phyloP scores from a whole-genome alignment of 257 asterid genomes.

The Solanum lycopersicoides region DNA sequence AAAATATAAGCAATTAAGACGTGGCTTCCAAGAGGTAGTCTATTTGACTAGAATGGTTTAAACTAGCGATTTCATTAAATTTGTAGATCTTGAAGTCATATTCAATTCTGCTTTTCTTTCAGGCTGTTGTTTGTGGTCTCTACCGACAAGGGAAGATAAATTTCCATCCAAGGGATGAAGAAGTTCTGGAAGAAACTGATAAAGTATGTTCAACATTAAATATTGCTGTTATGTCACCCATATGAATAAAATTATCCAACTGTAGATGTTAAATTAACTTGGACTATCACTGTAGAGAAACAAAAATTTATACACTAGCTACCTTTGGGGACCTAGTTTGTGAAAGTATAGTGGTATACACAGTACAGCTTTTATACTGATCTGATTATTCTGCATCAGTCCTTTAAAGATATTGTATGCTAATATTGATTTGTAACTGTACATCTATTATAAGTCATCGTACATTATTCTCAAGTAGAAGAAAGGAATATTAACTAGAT shows the following conservation, averaged over 20 bases:
- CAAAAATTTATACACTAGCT: not conserved
- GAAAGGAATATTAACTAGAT: not conserved
- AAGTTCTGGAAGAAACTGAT: slow-evolving; percentile 53
- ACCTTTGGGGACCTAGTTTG: not conserved
- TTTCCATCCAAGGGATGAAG: slow-evolving; percentile 92
- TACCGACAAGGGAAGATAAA: slow-evolving; percentile 55
- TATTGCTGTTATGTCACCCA: not conserved
- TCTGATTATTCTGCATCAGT: not conserved
- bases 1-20: slow-evolving; percentile 59
- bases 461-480: not conserved
- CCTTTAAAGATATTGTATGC: not conserved
- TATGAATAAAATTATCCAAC: not conserved
- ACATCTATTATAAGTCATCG: not conserved
- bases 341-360: not conserved
- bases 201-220: slow-evolving; percentile 36
- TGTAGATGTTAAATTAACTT: not conserved
- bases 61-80: not conserved
- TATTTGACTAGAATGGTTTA: not conserved
- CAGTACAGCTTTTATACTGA: not conserved
- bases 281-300: not conserved
- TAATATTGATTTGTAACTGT: not conserved
- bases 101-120: not conserved
- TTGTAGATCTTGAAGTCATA: not conserved
- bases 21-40: slow-evolving; percentile 84
- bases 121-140: slow-evolving; percentile 93